phyloP scores from a whole-genome alignment of 73 alveolate genomes.

The Tetrahymena borealis region DNA sequence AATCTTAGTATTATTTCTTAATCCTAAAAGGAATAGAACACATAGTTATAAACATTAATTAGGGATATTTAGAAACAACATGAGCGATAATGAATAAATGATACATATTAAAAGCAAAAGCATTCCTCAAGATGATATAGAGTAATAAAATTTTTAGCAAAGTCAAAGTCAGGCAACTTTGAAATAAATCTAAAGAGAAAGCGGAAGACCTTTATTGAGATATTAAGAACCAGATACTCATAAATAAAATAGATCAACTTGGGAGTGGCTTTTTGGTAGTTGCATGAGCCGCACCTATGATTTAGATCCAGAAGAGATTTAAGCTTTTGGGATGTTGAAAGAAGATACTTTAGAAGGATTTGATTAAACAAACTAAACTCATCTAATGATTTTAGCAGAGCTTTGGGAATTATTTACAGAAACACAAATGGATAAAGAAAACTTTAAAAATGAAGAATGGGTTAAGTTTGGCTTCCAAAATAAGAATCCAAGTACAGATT shows the following conservation, averaged over 20 bases:
- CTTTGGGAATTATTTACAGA: not conserved
- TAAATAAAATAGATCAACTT: not conserved
- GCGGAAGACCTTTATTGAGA: not conserved
- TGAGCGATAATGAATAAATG: not conserved
- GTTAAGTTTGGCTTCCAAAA: slow-evolving; percentile 65
- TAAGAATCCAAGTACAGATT: slow-evolving; percentile 63
- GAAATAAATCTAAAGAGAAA: not conserved
- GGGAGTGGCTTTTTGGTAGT: not conserved
- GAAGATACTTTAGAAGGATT: not conserved
- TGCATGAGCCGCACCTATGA: not conserved
- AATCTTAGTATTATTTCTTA: not conserved
- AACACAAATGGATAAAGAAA: slow-evolving; percentile 19
- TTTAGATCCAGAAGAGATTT: not conserved
- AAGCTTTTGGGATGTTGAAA: not conserved
- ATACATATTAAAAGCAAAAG: not conserved
- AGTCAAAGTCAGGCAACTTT: not conserved
- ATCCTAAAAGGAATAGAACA: not conserved
- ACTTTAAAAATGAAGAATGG: slow-evolving; percentile 46
- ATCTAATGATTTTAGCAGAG: not conserved
- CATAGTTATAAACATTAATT: not conserved
- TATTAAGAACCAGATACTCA: not conserved
- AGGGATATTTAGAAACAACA: not conserved
- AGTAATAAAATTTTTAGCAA: not conserved
- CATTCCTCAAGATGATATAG: not conserved
- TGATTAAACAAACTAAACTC: not conserved